These are phyloP conservation scores for Russula ochroleuca DNA, from an alignment of 768 basidiomycete species.

Conservation along the genomic window DNA sequence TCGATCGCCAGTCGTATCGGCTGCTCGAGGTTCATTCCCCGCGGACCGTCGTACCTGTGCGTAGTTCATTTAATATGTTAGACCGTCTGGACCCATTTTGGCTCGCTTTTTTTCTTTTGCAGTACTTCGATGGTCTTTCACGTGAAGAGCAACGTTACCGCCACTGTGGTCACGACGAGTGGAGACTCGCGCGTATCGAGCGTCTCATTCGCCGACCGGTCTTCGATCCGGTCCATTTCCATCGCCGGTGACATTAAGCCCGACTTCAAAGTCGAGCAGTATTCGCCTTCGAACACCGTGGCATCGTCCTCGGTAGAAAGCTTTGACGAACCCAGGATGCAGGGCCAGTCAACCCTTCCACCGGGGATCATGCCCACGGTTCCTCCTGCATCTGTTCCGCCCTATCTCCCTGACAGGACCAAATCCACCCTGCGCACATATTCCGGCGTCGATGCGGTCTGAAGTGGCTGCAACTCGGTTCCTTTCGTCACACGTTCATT, in stretches of 20 bases:
- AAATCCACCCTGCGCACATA: background rate
- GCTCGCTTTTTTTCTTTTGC: background rate
- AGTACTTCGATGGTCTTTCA: conserved; percentile 4
- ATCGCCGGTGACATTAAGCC: background rate
- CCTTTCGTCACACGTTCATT: background rate
- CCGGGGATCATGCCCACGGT: background rate
- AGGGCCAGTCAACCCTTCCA: background rate
- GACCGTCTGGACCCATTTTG: background rate
- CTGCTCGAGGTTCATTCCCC: conserved; percentile 8
- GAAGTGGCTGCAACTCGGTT: background rate
- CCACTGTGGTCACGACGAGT: background rate
- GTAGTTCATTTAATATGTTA: background rate
- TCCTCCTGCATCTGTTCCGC: background rate
- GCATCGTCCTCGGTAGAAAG: conserved; percentile 9
- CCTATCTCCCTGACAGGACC: background rate
- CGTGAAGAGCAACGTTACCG: conserved; percentile 4
- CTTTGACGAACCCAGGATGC: background rate
- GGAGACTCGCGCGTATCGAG: conserved; percentile 2
- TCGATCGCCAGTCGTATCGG: conserved; percentile 30
- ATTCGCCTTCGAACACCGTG: background rate
- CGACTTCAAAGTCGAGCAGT: conserved; percentile 1
- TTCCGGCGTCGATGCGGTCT: background rate
- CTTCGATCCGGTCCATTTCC: conserved; percentile 16
- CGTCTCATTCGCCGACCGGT: conserved; percentile 16
- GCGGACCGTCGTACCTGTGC: conserved; percentile 4